Conservation (phyloP, 1,284 basidiomycete genomes). For the Caloboletus inedulis region DNA sequence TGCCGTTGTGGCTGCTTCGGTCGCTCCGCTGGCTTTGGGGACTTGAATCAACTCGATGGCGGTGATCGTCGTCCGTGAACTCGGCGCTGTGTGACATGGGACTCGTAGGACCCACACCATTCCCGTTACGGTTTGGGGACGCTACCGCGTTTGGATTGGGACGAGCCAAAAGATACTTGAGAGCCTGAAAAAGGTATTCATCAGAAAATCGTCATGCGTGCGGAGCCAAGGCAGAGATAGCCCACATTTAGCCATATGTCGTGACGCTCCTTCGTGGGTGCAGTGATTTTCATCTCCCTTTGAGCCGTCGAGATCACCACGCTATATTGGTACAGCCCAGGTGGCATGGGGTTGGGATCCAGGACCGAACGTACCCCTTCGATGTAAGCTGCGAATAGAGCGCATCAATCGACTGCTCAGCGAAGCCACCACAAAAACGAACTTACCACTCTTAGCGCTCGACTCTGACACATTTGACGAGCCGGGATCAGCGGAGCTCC, state of each 20-base stretch:
- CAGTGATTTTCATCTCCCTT: constrained; percentile 97
- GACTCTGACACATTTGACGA: constrained; percentile 84
- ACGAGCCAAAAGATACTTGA: constrained; percentile 79
- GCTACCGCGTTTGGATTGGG: constrained; percentile 47
- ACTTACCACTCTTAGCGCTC: constrained; percentile 93
- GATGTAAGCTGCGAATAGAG: constrained; percentile 77
- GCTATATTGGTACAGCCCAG: constrained; percentile 89
- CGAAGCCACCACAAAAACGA: constrained; percentile 10
- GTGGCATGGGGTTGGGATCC: constrained; percentile 90
- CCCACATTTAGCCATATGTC: constrained; percentile 92
- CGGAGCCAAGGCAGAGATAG: constrained; percentile 12
- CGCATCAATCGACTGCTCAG: constrained; percentile 12
- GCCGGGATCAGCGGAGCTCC: constrained; percentile 94
- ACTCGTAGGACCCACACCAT: constrained; percentile 45
- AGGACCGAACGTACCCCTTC: constrained; percentile 87
- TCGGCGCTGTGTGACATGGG: constrained; percentile 50
- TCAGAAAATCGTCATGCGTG: constrained; percentile 10
- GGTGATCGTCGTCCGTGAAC: constrained; percentile 48
- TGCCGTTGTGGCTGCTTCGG: constrained; percentile 53
- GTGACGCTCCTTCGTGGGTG: constrained; percentile 90
- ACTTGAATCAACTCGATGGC: constrained; percentile 48
- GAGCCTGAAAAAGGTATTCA: constrained; percentile 51
- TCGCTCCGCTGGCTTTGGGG: constrained; percentile 69
- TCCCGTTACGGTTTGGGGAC: constrained; percentile 41
- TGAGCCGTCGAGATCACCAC: constrained; percentile 91